Evolutionary conservation across 2,329 filamentous ascomycete species (phyloP).

Genomic region (Cadophora sp.): DNA sequence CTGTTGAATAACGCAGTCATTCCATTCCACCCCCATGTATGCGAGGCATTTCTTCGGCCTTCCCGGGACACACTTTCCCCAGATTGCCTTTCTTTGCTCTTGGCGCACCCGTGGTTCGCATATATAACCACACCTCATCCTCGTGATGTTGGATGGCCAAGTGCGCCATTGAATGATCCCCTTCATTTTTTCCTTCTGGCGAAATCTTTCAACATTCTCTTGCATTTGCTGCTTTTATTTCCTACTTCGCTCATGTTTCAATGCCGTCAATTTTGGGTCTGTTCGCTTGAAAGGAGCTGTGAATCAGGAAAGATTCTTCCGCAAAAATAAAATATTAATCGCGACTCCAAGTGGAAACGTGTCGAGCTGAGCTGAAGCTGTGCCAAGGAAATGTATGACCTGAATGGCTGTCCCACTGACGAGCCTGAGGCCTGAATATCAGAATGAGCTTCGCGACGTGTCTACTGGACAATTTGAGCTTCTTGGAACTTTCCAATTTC

Average conservation of each 20-base stretch:
- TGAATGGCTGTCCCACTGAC: background rate
- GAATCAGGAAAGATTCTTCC: background rate
- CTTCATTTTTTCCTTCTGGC: background rate
- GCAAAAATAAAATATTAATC: background rate
- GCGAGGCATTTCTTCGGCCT: background rate
- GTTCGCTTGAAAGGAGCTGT: background rate
- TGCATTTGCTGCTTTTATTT: background rate
- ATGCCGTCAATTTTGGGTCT: background rate
- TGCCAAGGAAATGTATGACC: background rate
- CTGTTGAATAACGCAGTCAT: background rate
- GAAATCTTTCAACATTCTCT: background rate
- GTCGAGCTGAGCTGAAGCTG: background rate
- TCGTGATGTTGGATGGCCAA: background rate
- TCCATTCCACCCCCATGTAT: background rate
- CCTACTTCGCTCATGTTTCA: background rate
- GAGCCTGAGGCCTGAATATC: background rate
- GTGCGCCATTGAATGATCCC: background rate
- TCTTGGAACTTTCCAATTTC: background rate
- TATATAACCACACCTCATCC: background rate
- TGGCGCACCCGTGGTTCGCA: background rate
- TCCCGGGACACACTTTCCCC: background rate
- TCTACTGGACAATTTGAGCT: background rate
- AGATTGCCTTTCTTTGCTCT: background rate
- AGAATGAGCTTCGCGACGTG: background rate
- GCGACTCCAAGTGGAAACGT: background rate